These are phyloP conservation scores for Penium margaritaceum DNA, from an alignment of 139 green algal genomes.

Conservation along the genomic window DNA sequence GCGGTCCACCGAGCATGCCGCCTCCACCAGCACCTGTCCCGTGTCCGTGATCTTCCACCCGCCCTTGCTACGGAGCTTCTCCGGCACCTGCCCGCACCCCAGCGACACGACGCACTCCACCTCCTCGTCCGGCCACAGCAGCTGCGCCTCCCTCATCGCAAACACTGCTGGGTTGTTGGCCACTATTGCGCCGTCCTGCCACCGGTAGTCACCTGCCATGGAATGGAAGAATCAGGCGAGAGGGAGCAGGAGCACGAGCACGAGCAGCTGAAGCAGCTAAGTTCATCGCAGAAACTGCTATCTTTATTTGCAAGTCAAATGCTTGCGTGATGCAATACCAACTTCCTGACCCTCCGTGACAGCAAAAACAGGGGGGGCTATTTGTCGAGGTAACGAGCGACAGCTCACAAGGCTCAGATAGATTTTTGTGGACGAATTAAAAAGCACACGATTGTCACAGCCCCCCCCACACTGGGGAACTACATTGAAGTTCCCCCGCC, in stretches of 20 bases:
- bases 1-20: constrained; percentile 33
- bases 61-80: constrained; percentile 38
- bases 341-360: too few relatives aligned
- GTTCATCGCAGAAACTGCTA: neutral
- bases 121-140: constrained; percentile 71
- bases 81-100: constrained; percentile 60
- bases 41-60: constrained; percentile 42
- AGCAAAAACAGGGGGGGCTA: too few relatives aligned
- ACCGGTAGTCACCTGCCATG: constrained; percentile 57
- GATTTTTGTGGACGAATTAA: too few relatives aligned
- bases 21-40: constrained; percentile 42
- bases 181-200: constrained; percentile 80
- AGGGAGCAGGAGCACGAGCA: neutral
- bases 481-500: neutral
- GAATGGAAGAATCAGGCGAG: neutral
- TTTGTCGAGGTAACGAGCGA: constrained; percentile 1
- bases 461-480: neutral
- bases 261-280: neutral
- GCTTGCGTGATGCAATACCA: too few relatives aligned
- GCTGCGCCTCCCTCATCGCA: constrained; percentile 68
- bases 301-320: too few relatives aligned
- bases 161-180: constrained; percentile 88
- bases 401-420: too few relatives aligned
- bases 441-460: too few relatives aligned
- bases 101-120: constrained; percentile 77